Base-by-base conservation (phyloP, 352 stramenopile species). In the Pythium insidiosum region DNA sequence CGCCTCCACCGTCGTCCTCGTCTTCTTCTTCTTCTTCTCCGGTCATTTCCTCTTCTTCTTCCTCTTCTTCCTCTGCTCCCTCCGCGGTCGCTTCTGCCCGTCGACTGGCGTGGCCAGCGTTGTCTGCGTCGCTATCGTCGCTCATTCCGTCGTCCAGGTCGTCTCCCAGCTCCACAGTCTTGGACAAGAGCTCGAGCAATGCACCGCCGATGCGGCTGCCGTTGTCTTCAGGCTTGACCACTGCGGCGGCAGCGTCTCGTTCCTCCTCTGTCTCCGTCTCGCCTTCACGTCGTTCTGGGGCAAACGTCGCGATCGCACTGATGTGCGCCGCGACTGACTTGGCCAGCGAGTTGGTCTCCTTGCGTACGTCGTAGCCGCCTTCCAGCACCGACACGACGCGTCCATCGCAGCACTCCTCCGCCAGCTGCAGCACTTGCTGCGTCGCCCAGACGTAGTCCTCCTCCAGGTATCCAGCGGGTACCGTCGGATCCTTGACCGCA, bases 371-470 rank as follows among this genome's bases (percentile, higher is more conserved):
- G 56, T 92, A 94, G 19, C 82, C 82, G 23, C 82, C 82, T 43
- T 94, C 82, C n/a, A 94, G 55, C 30, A 94, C 80, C 5, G 82
- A 94, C 24, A 94, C 57, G 5, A 94, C 65, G 11, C 79, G 73
- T 21, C 82, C 82, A 37, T 90, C 63, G 38, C 81, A 94, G 46
- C 81, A 81, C 25, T 86, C 71, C 28, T 73, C 66, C 2, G 79
- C 79, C 16, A 92, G 38, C 56, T 82, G 76, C 16, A 92, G 66
- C 35, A 89, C 68, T 51, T 92, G 72, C 33, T 79, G 43, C 6
- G 79, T 92, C 2, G 76, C 74, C 79, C 79, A 92, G 23, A 73
- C 74, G 38, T 84, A 92, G 54, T 92, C 79, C 21, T 85, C 74
- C 56, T 92, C 79, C 10, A 89, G 54, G 43, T 92, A 92, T 15